Conservation (phyloP, 345 rosid genomes). For the Viola odorata region DNA sequence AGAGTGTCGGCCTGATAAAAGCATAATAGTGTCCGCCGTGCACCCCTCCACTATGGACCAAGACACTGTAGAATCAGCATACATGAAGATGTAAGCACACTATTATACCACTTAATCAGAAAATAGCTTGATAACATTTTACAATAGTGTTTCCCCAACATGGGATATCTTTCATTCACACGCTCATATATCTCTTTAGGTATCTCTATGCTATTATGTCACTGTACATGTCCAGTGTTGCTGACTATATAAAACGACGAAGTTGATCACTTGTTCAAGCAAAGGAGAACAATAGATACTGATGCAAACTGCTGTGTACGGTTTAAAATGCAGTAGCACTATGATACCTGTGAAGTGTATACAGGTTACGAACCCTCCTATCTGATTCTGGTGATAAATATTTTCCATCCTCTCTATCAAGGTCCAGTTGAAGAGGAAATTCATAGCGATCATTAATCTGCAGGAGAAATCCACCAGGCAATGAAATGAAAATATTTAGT, state of each 20-base stretch:
- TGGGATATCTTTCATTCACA: not conserved
- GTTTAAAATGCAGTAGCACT: too few species aligned
- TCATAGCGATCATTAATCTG: conserved; percentile 98
- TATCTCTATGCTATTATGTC: not conserved
- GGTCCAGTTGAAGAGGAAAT: conserved; percentile 94
- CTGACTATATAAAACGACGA: too few species aligned
- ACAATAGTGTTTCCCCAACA: not conserved
- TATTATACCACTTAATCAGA: not conserved
- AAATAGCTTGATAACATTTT: not conserved
- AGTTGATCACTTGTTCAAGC: not conserved
- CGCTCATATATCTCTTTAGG: too few species aligned
- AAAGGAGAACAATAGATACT: not conserved
- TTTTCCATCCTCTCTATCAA: conserved; percentile 76
- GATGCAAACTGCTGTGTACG: too few species aligned
- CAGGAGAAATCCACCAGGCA: conserved; percentile 13
- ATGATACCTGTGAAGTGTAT: conserved; percentile 77
- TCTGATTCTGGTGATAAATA: conserved; percentile 89
- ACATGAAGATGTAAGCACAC: not conserved
- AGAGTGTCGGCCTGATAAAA: conserved; percentile 90
- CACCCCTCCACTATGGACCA: conserved; percentile 97
- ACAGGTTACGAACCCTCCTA: conserved; percentile 86
- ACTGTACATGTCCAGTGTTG: not conserved
- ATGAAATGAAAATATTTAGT: not conserved
- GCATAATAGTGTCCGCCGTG: conserved; percentile 99
- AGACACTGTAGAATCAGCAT: conserved; percentile 56